Conservation (phyloP, 768 basidiomycete genomes). For the Lepiota venenata region DNA sequence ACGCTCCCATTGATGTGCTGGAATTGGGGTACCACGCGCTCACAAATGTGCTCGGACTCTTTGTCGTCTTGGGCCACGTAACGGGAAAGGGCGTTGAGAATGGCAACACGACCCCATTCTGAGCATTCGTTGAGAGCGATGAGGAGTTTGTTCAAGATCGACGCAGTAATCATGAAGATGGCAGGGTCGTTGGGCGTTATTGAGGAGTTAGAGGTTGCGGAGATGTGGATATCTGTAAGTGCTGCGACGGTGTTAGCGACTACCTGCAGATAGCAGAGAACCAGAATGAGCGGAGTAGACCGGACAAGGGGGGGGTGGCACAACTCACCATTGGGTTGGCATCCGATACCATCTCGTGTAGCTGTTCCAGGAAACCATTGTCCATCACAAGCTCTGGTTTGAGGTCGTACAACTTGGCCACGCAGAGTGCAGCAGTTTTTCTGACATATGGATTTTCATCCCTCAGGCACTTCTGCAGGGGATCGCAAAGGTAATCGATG, state of each 20-base stretch:
- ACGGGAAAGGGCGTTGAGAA: slow-evolving; percentile 81
- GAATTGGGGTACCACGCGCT: slow-evolving; percentile 97
- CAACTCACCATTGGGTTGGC: slow-evolving; percentile 88
- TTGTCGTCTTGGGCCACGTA: slow-evolving; percentile 85
- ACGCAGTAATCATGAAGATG: slow-evolving; percentile 78
- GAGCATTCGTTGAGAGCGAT: slow-evolving; percentile 98
- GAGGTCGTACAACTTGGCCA: slow-evolving; percentile 96
- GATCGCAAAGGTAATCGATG: slow-evolving; percentile 97
- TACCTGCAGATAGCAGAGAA: slow-evolving; percentile 54
- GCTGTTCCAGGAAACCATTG: slow-evolving; percentile 85
- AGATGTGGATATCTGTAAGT: slow-evolving; percentile 84
- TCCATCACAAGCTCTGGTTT: slow-evolving; percentile 95
- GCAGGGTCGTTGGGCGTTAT: slow-evolving; percentile 57
- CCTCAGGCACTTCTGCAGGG: slow-evolving; percentile 83
- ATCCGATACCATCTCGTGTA: slow-evolving; percentile 93
- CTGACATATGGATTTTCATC: slow-evolving; percentile 99
- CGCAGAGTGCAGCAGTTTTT: slow-evolving; percentile 96
- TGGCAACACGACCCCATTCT: slow-evolving; percentile 97
- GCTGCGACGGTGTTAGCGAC: slow-evolving; percentile 97
- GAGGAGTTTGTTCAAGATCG: slow-evolving; percentile 83
- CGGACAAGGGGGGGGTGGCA: neutral
- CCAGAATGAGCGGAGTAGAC: slow-evolving; percentile 2
- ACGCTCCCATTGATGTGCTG: slow-evolving; percentile 97
- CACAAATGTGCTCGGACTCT: slow-evolving; percentile 98
- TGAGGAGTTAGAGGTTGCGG: slow-evolving; percentile 58